phyloP scores from a whole-genome alignment of 495 filamentous ascomycete species.

The Aspergillus diversus region DNA sequence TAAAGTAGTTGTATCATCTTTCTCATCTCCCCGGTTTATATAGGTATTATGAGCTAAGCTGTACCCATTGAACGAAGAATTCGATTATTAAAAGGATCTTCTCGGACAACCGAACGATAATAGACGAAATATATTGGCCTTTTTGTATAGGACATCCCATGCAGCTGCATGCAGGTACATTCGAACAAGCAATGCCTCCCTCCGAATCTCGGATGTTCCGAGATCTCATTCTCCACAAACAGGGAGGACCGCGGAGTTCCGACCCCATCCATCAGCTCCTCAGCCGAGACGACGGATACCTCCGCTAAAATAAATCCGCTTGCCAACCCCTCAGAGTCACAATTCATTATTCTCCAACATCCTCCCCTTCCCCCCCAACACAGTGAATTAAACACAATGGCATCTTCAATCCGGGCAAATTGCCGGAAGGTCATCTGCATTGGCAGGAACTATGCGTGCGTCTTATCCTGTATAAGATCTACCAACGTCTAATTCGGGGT shows the following conservation, averaged over 20 bases:
- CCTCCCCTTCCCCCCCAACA: slow-evolving; percentile 5
- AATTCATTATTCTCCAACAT: not conserved
- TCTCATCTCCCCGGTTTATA: no score
- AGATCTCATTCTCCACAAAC: slow-evolving; percentile 17
- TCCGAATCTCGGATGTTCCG: slow-evolving; percentile 28
- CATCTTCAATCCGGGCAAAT: slow-evolving; percentile 51
- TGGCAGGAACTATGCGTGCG: slow-evolving; percentile 95
- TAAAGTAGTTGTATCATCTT: no score
- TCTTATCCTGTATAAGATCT: slow-evolving; percentile 25
- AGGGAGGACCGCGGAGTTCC: no score
- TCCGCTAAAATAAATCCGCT: slow-evolving; percentile 12
- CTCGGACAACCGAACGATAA: no score
- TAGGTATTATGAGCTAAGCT: no score
- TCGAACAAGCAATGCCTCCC: not conserved
- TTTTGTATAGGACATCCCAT: not conserved
- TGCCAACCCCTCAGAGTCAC: no score
- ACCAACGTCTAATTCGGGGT: not conserved
- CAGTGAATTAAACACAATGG: slow-evolving; percentile 30
- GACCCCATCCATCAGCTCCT: slow-evolving; percentile 8
- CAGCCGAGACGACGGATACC: not conserved
- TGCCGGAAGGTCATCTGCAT: slow-evolving; percentile 94
- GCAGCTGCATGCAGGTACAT: no score
- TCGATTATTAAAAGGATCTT: no score
- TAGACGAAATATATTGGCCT: not conserved
- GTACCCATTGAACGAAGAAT: no score